Evolutionary conservation across 192 early-diverging fungal species (phyloP), one percentile per base, ranked within the genome.

Genomic region (Coemansia pectinata): DNA sequence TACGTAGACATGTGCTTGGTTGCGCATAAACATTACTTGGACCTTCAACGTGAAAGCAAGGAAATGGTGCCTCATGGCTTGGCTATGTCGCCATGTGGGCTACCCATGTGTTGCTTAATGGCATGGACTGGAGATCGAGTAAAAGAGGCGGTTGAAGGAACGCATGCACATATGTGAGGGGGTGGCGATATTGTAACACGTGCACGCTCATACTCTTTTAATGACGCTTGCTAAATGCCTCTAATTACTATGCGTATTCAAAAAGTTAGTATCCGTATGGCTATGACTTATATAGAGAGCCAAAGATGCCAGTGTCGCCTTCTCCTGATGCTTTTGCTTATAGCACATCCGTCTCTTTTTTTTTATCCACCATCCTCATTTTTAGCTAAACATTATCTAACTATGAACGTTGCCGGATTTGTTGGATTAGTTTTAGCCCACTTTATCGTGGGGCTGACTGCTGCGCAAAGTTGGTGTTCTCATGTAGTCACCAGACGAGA

Each of bases 391-490:
- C 33, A 19, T 19, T 59, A 57, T 57, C 31, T 38, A 2, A 67
- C 3, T 39, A 70, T 70, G 69, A 70, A 63, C 45, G 25, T 70
- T 21, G 19, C 62, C 8, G 27, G 42, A 25, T 47, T 71, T 31
- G 27, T 70, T 12, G 71, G 71, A 42, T 14, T 74, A 0, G 14
- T 63, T 10, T 34, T 73, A 41, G 67, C 63, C 0, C 62, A 69
- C 61, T 42, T 83, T 29, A 27, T 74, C 21, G 63, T 42, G 23
- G 63, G 66, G 8, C 57, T 72, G 40, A 60, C 66, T 9, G 59
- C 62, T 29, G 80, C 80, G 2, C 80, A 83, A 29, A 58, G 65
- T 34, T 66, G 80, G 4, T 84, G 81, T 63, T 68, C 77, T 2
- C 48, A 50, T 21, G 50, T 76, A 0, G 68, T 66, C 10, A 62